Percentiles rank a stretch among this genome's conserved stretches.
Conservation (phyloP, 2,329 filamentous ascomycete species). For the Aspergillus pseudoviridinutans region DNA sequence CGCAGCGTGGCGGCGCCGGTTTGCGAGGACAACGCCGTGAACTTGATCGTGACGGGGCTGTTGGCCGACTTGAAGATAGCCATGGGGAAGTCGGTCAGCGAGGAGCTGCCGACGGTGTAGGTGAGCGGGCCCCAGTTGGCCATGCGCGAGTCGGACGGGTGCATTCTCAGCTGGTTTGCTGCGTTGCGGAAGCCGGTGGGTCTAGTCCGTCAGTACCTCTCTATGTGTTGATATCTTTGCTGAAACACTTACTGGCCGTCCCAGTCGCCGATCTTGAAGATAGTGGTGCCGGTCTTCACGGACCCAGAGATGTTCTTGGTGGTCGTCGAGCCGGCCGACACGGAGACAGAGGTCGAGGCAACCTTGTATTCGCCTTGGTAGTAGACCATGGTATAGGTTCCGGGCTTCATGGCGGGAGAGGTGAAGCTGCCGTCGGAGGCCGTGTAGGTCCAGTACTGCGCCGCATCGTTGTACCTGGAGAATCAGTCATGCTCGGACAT, state of each 20-base stretch:
- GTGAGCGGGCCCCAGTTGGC: conserved; percentile 56
- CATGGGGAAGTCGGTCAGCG: conserved; percentile 58
- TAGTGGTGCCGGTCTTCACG: conserved; percentile 47
- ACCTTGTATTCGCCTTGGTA: conserved; percentile 59
- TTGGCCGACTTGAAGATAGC: conserved; percentile 61
- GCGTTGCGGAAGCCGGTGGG: conserved; percentile 64
- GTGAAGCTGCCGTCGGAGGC: conserved; percentile 55
- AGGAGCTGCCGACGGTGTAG: conserved; percentile 57
- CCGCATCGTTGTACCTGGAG: conserved; percentile 49
- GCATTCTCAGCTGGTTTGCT: conserved; percentile 64
- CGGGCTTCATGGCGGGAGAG: conserved; percentile 63
- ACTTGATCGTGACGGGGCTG: conserved; percentile 57
- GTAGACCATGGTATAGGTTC: conserved; percentile 65
- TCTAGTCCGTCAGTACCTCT: conserved; percentile 8
- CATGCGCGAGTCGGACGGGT: conserved; percentile 64
- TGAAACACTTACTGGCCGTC: conserved; percentile 50
- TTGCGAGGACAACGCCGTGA: conserved; percentile 51
- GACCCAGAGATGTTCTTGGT: conserved; percentile 51
- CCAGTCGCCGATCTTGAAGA: conserved; percentile 64
- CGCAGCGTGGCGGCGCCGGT: conserved; percentile 55
- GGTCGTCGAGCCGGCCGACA: conserved; percentile 48
- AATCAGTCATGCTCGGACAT: not conserved
- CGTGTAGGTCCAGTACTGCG: conserved; percentile 64
- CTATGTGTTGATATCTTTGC: not conserved
- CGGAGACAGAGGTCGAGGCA: conserved; percentile 47